Evolutionary conservation across 2,329 filamentous ascomycete genomes (phyloP), one percentile per base, ranked within the genome.

Genomic region (Ramularia collo-cygni): DNA sequence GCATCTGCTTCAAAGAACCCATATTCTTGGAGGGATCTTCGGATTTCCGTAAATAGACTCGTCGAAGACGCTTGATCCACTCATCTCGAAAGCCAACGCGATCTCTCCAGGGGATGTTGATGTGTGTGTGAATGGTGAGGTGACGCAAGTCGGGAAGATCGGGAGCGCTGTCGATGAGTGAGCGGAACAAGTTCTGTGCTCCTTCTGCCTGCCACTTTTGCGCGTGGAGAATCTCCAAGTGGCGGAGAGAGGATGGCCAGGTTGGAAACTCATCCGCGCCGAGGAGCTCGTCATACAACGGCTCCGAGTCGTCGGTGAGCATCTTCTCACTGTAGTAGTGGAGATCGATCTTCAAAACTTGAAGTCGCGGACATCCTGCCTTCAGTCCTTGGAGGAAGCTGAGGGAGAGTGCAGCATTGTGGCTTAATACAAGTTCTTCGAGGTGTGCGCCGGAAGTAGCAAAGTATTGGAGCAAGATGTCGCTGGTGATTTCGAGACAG

Each of bases 71-170:
- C n/a, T 75, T 70, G 35, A 79, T 79, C 85, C 88, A 94, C 48
- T 77, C 76, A 50, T 83, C 78, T 28, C 89, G 77, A 55, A 95
- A 81, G n/a, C 74, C 74, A 13, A 84, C 84, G 29, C 90, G 78
- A 56, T 87, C 78, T 46, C 87, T 81, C 85, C 88, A 95, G 8
- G 71, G 70, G 17, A 83, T 80, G 55, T 89, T 79, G 34, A 95
- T 69, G 61, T 87, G 90, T 1, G 83, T 81, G 54, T 82, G 85
- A 50, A 95, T 75, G 1, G 76, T 72, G 8, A 95, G 66, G 30
- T 74, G 70, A 7, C 87, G 80, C 16, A 96, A 72, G 42, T 78
- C 67, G 0, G 72, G 76, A 15, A 96, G 61, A 2, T 73, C 63
- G 1, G 72, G 67, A 0, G 88, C 86, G 35, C 76, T 78, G 42